Conservation (phyloP, 73 alveolate genomes). For the Durusdinium trenchii region DNA sequence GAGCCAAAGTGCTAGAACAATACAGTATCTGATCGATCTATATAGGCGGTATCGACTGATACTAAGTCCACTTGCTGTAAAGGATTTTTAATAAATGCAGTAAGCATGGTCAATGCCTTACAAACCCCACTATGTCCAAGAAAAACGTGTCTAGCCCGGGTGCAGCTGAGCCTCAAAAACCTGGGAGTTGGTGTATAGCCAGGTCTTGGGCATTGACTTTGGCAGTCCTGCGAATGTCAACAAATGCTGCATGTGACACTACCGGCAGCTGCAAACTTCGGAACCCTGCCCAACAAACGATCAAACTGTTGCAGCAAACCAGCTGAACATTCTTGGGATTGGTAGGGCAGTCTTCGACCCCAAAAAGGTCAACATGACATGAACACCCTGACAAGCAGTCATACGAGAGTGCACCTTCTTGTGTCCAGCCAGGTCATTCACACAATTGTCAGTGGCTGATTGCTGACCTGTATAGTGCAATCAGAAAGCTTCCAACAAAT, state of each 20-base stretch:
- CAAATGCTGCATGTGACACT: neutral
- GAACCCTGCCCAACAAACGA: neutral
- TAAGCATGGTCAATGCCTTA: neutral
- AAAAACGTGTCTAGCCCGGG: too few species aligned
- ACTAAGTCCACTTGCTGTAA: neutral
- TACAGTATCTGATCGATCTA: neutral
- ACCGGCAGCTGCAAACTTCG: neutral
- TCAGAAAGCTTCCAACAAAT: too few species aligned
- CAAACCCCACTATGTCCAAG: too few species aligned
- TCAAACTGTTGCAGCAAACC: neutral
- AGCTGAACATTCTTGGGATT: too few species aligned
- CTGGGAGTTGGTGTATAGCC: constrained; percentile 59
- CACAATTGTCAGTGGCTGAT: too few species aligned
- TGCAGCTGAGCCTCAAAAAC: neutral
- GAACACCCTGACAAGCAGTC: neutral
- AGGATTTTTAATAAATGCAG: neutral
- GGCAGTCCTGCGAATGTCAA: constrained; percentile 55
- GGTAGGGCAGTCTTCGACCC: neutral
- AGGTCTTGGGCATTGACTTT: constrained; percentile 24
- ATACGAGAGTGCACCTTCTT: too few species aligned
- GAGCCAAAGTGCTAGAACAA: neutral
- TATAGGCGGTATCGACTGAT: too few species aligned
- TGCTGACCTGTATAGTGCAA: too few species aligned
- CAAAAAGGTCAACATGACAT: too few species aligned
- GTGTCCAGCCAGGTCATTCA: too few species aligned